Conservation (phyloP, 73 alveolate species). For the Symbiodinium natans region DNA sequence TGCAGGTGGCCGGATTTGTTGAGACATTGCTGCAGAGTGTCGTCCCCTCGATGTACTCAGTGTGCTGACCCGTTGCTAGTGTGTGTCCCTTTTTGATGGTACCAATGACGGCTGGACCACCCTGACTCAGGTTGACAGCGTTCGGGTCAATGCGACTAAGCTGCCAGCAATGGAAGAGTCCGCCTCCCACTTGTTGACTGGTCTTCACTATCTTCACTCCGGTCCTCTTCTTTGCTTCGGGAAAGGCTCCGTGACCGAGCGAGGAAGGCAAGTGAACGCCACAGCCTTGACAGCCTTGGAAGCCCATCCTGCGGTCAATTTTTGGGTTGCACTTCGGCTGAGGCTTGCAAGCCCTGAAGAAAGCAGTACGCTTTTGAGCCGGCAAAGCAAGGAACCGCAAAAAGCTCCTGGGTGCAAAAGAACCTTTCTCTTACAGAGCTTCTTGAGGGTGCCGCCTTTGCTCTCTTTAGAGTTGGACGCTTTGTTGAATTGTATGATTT, state of each 20-base stretch:
- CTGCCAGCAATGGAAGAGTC: slow-evolving; percentile 60
- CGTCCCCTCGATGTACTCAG: neutral
- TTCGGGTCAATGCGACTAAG: slow-evolving; percentile 52
- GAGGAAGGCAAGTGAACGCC: slow-evolving; percentile 47
- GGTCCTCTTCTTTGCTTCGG: neutral
- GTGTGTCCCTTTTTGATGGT: no score
- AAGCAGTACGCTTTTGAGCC: slow-evolving; percentile 57
- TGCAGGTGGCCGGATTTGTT: slow-evolving; percentile 50
- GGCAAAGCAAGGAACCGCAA: neutral
- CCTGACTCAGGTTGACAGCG: slow-evolving; percentile 49
- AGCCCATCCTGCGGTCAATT: neutral
- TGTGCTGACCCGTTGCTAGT: neutral
- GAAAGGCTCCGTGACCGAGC: slow-evolving; percentile 77
- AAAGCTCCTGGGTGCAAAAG: no score
- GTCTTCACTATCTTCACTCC: neutral
- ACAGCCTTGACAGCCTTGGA: neutral
- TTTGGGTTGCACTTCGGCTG: neutral
- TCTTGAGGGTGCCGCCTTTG: no score
- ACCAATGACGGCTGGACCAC: neutral
- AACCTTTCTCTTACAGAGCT: no score
- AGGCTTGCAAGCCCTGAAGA: slow-evolving; percentile 55
- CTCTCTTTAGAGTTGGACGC: no score
- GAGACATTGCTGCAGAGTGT: slow-evolving; percentile 86
- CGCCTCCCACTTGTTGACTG: neutral
- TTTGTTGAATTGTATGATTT: no score